A percentile compares a stretch with the other conserved stretches of the same genome.
These are phyloP conservation scores for Colletotrichum falcatum DNA, from an alignment of 2,329 filamentous ascomycete genomes.

Conservation along the genomic window DNA sequence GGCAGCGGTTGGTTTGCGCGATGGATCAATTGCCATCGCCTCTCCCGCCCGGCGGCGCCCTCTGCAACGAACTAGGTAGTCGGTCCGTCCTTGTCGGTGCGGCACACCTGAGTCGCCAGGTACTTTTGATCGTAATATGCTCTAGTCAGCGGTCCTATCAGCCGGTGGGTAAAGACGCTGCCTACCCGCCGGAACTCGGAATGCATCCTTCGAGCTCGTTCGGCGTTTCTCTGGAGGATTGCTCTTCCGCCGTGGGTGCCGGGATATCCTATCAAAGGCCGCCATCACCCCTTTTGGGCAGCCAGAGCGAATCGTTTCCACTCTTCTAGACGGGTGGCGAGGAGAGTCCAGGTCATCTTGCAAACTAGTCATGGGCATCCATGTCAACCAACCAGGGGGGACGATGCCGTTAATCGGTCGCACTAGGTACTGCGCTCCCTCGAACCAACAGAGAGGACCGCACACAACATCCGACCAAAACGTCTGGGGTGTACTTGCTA, in stretches of 20 bases:
- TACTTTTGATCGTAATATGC: slow-evolving; percentile 9
- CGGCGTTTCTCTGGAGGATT: not conserved
- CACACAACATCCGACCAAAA: slow-evolving; percentile 10
- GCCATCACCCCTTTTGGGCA: not conserved
- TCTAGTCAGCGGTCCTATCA: slow-evolving; percentile 37
- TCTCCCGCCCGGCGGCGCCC: not conserved
- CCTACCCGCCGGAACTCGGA: slow-evolving; percentile 21
- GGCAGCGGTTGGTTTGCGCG: slow-evolving; percentile 2
- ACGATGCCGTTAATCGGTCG: slow-evolving; percentile 24
- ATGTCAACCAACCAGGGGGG: not conserved
- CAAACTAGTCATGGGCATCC: slow-evolving; percentile 10
- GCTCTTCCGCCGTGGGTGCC: not conserved
- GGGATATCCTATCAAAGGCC: slow-evolving; percentile 29
- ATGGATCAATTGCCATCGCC: slow-evolving; percentile 25
- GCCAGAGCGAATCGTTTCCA: not conserved
- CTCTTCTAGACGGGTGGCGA: slow-evolving; percentile 28
- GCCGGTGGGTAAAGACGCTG: slow-evolving; percentile 22
- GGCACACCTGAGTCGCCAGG: not conserved
- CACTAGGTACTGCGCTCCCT: slow-evolving; percentile 8
- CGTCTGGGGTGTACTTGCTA: slow-evolving; percentile 9
- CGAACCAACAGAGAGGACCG: slow-evolving; percentile 17
- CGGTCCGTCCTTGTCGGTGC: not conserved
- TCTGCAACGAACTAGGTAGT: not conserved
- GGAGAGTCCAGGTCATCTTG: not conserved
- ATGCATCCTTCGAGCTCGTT: not conserved